Base-by-base conservation (phyloP, 2,329 filamentous ascomycete genomes). In the Fusarium palustre region DNA sequence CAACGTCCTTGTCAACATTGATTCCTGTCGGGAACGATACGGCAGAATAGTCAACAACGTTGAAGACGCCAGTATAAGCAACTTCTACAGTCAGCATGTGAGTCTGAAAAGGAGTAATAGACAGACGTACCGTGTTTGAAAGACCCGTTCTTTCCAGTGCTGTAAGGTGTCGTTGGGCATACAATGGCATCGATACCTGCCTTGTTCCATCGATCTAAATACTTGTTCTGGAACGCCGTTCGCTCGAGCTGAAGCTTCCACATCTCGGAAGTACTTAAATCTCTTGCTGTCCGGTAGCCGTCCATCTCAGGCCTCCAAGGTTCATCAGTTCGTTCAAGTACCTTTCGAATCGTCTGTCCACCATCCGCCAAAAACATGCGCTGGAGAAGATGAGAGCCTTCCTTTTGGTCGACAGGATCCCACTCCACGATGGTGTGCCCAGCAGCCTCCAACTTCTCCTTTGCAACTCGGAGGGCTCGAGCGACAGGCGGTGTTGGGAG, bases 401-500 rank as follows among this genome's bases (percentile, higher is more conserved):
- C 68, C 15, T 55, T 62, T 54, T 85, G 82, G 54, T 84, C 81
- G 16, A 74, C 73, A 2, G 82, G 76, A 16, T 81, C 81, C 84
- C 84, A 86, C 12, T 87, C 84, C 3, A 88, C 74, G 1, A 90
- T 63, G 8, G 86, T 82, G 69, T 89, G 81, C 2, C 84, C 85
- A 0, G 82, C 80, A 0, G 74, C 76, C 39, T 78, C 71, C 16
- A 90, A 78, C 49, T 76, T 81, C 4, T 79, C 76, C 0, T 81
- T 81, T 0, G 86, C 78, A 8, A 80, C 75, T 4, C 79, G 76
- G 12, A 92, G 75, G 2, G 87, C 89, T 8, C 89, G 82, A 0
- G 82, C 78, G 5, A 92, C 83, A 0, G 90, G 90, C 4, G 91
- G 90, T 53, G 91, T 91, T 0, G 91, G 90, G 8, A 78, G 82